Conservation (phyloP, 176 grass and related monocot genomes). For the Musa itinerans region DNA sequence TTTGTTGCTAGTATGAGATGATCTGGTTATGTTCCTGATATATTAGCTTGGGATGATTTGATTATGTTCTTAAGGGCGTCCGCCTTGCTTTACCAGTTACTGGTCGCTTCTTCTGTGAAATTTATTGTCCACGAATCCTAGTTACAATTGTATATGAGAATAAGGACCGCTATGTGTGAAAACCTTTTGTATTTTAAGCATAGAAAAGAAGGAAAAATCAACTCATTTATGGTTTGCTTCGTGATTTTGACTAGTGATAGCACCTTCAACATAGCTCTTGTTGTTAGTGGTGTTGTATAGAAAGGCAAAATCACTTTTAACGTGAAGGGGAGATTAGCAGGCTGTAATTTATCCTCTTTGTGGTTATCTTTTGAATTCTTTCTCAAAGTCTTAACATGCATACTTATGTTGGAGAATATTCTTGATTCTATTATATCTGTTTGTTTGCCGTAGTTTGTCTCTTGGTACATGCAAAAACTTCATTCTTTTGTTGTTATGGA, state of each 20-base stretch:
- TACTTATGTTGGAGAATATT: too few species aligned
- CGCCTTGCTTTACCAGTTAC: background rate
- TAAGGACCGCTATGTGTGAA: background rate
- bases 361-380: background rate
- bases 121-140: background rate
- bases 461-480: too few species aligned
- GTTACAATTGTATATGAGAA: background rate
- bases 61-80: background rate
- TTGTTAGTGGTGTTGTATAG: background rate
- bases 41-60: background rate
- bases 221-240: too few species aligned
- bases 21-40: background rate
- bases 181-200: too few species aligned
- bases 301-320: background rate
- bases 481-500: too few species aligned
- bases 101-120: background rate
- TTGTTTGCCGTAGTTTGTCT: too few species aligned
- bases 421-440: too few species aligned
- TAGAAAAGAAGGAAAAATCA: too few species aligned
- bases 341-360: too few species aligned
- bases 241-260: too few species aligned
- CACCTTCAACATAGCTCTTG: background rate
- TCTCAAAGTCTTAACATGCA: too few species aligned
- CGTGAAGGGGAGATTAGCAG: background rate
- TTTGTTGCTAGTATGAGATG: too few species aligned